A percentile compares a stretch with the other conserved stretches of the same genome.
phyloP scores from a whole-genome alignment of 805 yeast genomes.

The Nakazawaea ishiwadae region DNA sequence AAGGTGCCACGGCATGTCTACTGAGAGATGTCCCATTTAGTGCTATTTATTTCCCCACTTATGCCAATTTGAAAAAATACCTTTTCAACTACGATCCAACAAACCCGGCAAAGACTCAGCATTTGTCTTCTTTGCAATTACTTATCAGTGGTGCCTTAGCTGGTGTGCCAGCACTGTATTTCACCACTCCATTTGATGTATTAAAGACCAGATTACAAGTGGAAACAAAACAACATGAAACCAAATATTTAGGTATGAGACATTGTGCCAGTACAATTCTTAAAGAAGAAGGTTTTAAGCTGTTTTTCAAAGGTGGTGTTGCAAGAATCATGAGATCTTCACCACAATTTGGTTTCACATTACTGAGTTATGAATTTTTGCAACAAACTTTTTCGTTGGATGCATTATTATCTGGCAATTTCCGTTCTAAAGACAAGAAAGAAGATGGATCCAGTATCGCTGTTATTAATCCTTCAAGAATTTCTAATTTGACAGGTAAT shows the following conservation, averaged over 20 bases:
- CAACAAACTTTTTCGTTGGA: slow-evolving; percentile 74
- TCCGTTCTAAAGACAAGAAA: slow-evolving; percentile 19
- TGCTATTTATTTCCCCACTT: slow-evolving; percentile 95
- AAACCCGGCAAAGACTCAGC: slow-evolving; percentile 49
- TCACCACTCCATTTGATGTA: slow-evolving; percentile 96
- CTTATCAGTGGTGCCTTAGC: slow-evolving; percentile 89
- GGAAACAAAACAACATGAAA: slow-evolving; percentile 72
- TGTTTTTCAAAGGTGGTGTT: slow-evolving; percentile 94
- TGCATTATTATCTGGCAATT: too few species aligned
- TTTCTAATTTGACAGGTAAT: slow-evolving; percentile 9
- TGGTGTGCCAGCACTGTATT: slow-evolving; percentile 96
- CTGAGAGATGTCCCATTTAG: slow-evolving; percentile 95
- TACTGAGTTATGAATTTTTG: slow-evolving; percentile 94
- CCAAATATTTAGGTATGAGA: slow-evolving; percentile 67
- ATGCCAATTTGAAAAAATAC: slow-evolving; percentile 85
- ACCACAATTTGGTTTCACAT: slow-evolving; percentile 96
- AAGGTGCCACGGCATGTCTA: slow-evolving; percentile 88
- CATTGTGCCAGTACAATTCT: slow-evolving; percentile 75
- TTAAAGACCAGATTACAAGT: slow-evolving; percentile 92
- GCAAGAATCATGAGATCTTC: slow-evolving; percentile 94
- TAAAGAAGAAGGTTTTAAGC: slow-evolving; percentile 77
- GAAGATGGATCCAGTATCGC: not conserved
- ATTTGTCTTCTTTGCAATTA: slow-evolving; percentile 78
- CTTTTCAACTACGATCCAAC: slow-evolving; percentile 79
- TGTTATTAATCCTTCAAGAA: slow-evolving; percentile 11